phyloP scores from a whole-genome alignment of 164 flowering plant genomes.

The Vitis amurensis region DNA sequence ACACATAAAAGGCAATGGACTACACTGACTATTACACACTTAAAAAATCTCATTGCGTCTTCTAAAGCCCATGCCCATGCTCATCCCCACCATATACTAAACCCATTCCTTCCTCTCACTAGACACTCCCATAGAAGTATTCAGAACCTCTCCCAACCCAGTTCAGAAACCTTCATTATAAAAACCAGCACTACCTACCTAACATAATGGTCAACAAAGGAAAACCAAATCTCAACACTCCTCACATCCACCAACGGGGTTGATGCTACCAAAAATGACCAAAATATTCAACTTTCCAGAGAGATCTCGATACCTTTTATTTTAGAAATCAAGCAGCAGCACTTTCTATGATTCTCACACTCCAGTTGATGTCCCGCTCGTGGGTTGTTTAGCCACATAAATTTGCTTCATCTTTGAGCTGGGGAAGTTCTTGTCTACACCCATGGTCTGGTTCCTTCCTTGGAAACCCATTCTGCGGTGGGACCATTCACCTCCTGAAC shows the following conservation, averaged over 20 bases:
- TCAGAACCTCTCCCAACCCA: too few species aligned
- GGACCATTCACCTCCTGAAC: constrained; percentile 56
- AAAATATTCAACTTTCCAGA: too few species aligned
- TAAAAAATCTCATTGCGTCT: neutral
- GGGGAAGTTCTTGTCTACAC: constrained; percentile 50
- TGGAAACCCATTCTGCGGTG: constrained; percentile 69
- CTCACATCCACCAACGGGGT: too few species aligned
- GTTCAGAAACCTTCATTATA: too few species aligned
- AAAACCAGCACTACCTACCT: too few species aligned
- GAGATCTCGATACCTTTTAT: constrained; percentile 3
- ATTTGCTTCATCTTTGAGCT: constrained; percentile 73
- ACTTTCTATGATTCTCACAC: constrained; percentile 1
- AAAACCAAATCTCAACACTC: constrained; percentile 1
- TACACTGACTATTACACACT: constrained; percentile 1
- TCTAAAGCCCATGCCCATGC: too few species aligned
- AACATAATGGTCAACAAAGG: neutral
- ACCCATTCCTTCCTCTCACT: neutral
- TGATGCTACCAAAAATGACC: too few species aligned
- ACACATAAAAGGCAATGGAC: neutral
- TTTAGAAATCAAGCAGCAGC: neutral
- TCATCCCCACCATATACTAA: neutral
- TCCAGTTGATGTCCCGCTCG: constrained; percentile 32
- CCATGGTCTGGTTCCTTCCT: constrained; percentile 57
- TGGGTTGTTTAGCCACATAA: constrained; percentile 81
- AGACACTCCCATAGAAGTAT: too few species aligned